Evolutionary conservation across 371 early-diverging fungal species (phyloP), one percentile per base, ranked within the genome.

Genomic region (Sporodiniella umbellata): DNA sequence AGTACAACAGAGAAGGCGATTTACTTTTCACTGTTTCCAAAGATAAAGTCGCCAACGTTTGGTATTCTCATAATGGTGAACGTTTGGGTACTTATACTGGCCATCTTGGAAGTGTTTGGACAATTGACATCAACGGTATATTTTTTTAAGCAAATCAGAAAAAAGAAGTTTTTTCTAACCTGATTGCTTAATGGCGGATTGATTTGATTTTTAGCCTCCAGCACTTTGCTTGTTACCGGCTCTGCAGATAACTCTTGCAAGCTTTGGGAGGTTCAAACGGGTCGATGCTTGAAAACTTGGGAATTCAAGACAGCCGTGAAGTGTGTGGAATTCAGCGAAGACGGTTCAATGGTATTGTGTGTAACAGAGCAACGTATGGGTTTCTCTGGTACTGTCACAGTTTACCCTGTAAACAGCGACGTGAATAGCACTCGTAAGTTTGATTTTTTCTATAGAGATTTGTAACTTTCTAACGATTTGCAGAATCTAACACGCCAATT

Each of bases 1-100:
- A 94, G 77, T 99, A 97, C 87, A 99, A 99, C 85, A 65, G 84
- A 44, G 99, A 99, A 64, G 99, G 99, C 51, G 99, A 99, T 80
- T 80, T 99, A 46, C 78, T 99, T 54, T 99, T 99, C 80, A 87
- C 96, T 3, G 92, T 88, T 39, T 90, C 95, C 23, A 98, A 98
- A 79, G 99, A 99, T 84, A 89, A 86, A 52, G 83, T 87, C 37
- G 88, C 92, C 46, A 92, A 88, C 59, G 94, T 94, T 44, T 98
- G 98, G 95, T 95, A 89, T 67, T 87, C 96, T 26, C 93, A 95
- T 74, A 96, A 95, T 65, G 99, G 99, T 58, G 96, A 99, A 79
- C 87, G 95, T 39, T 78, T 99, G 17, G 99, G 99, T 42, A 92
- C 93, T 30, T 99, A 92, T 72, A 74, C 88, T 42, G 98, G 97